These are phyloP conservation scores for Meira miltonrushii DNA, from an alignment of 1,284 basidiomycete genomes.

Conservation along the genomic window DNA sequence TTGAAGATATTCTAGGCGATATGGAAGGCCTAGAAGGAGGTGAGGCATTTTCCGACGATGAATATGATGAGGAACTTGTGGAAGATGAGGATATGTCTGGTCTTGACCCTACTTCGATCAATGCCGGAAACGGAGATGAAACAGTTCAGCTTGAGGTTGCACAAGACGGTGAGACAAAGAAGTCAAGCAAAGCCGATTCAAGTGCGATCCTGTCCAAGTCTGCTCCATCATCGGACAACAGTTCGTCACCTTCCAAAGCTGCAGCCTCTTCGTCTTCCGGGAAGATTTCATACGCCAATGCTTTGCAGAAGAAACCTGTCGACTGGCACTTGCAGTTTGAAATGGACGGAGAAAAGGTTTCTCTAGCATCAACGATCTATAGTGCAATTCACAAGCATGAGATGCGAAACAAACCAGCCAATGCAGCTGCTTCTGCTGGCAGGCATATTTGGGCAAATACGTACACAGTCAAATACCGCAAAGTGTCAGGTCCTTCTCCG, in stretches of 20 bases:
- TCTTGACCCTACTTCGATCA: conserved; percentile 63
- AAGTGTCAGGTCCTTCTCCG: conserved; percentile 58
- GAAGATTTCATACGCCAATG: conserved; percentile 76
- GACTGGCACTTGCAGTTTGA: conserved; percentile 97
- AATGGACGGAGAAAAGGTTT: conserved; percentile 76
- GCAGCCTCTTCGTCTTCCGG: conserved; percentile 15
- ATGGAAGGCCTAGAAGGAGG: conserved; percentile 28
- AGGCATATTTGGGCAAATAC: conserved; percentile 78
- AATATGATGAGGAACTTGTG: conserved; percentile 38
- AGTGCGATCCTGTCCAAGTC: conserved; percentile 63
- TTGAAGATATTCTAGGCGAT: conserved; percentile 36
- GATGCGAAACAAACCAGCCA: conserved; percentile 45
- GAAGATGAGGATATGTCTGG: conserved; percentile 72
- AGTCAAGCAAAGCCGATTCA: conserved; percentile 92
- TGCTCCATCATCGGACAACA: conserved; percentile 10
- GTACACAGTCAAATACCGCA: conserved; percentile 87
- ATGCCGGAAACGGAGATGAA: conserved; percentile 24
- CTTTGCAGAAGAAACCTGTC: conserved; percentile 79
- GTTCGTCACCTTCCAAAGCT: conserved; percentile 14
- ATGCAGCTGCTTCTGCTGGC: no score
- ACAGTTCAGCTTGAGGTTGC: conserved; percentile 41
- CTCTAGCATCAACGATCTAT: conserved; percentile 85
- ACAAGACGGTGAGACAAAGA: conserved; percentile 61
- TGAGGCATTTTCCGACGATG: conserved; percentile 34
- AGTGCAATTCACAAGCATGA: conserved; percentile 88